phyloP scores from a whole-genome alignment of 768 basidiomycete genomes.

The Pilatotrama ljubarskyi region DNA sequence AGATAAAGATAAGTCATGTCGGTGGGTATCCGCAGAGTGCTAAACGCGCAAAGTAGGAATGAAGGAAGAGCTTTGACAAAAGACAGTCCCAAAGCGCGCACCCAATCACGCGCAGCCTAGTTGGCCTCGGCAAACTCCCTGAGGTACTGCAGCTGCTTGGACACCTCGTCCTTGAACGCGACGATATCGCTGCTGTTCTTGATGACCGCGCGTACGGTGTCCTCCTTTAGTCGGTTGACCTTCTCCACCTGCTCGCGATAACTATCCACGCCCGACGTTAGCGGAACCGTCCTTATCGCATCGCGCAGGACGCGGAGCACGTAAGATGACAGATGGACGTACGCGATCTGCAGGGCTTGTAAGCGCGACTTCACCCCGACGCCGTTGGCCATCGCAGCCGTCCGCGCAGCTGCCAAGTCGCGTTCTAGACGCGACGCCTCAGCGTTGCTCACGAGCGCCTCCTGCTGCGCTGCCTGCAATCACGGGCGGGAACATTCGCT shows the following conservation, averaged over 20 bases:
- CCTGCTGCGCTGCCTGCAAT: conserved; percentile 72
- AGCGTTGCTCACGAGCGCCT: conserved; percentile 62
- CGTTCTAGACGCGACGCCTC: conserved; percentile 69
- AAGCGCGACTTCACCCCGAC: conserved; percentile 79
- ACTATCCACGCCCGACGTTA: conserved; percentile 37
- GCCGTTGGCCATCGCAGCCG: conserved; percentile 77
- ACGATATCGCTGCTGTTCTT: conserved; percentile 86
- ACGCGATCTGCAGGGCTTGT: conserved; percentile 79
- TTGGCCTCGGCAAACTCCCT: conserved; percentile 66
- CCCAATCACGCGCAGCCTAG: conserved; percentile 18
- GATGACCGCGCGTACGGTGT: conserved; percentile 76
- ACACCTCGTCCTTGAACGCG: conserved; percentile 78
- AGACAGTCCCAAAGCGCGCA: background rate
- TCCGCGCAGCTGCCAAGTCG: conserved; percentile 72
- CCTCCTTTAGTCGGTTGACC: conserved; percentile 71
- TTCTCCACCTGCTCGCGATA: conserved; percentile 81
- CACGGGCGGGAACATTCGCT: background rate
- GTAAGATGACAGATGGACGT: conserved; percentile 27
- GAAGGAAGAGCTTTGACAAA: background rate
- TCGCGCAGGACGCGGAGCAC: background rate
- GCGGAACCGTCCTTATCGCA: background rate
- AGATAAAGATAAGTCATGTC: conserved; percentile 4
- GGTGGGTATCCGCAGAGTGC: background rate
- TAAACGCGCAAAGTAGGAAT: background rate
- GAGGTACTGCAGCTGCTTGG: conserved; percentile 65